Conservation (phyloP, 768 basidiomycete species). For the Suillus spraguei region DNA sequence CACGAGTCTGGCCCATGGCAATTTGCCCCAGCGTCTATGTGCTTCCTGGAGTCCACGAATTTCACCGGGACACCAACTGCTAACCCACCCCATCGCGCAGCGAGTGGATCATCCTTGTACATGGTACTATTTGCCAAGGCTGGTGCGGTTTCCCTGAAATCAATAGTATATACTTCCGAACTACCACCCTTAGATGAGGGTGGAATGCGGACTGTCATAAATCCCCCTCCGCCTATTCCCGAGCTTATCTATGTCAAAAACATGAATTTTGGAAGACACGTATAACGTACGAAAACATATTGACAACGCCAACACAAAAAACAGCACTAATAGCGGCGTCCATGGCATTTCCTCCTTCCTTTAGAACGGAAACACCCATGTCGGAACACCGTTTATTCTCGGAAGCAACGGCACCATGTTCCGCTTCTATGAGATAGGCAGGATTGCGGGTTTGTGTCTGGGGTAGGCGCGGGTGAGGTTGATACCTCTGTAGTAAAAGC, state of each 20-base stretch:
- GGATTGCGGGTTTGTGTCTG: conserved; percentile 42
- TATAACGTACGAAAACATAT: conserved; percentile 82
- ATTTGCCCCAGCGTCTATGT: conserved; percentile 76
- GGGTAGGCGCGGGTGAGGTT: not conserved
- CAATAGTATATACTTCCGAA: conserved; percentile 72
- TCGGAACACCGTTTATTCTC: conserved; percentile 88
- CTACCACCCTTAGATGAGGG: conserved; percentile 40
- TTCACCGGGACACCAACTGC: conserved; percentile 93
- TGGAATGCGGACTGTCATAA: conserved; percentile 82
- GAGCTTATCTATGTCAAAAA: conserved; percentile 45
- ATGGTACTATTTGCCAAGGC: conserved; percentile 72
- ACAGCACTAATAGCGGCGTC: conserved; percentile 84
- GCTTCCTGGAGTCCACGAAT: conserved; percentile 85
- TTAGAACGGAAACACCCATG: conserved; percentile 76
- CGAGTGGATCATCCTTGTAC: conserved; percentile 59
- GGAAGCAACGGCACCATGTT: conserved; percentile 86
- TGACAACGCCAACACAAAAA: conserved; percentile 79
- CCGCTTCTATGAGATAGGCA: conserved; percentile 60
- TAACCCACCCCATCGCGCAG: conserved; percentile 74
- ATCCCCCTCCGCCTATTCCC: conserved; percentile 87
- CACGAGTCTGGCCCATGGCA: conserved; percentile 81
- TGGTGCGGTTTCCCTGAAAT: conserved; percentile 91
- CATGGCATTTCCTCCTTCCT: conserved; percentile 87
- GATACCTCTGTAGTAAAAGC: conserved; percentile 9
- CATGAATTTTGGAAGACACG: conserved; percentile 10